Percentiles rank a stretch among this genome's conserved stretches.
These are phyloP conservation scores for Penicillium coffeae DNA, from an alignment of 495 filamentous ascomycete genomes.

Conservation along the genomic window DNA sequence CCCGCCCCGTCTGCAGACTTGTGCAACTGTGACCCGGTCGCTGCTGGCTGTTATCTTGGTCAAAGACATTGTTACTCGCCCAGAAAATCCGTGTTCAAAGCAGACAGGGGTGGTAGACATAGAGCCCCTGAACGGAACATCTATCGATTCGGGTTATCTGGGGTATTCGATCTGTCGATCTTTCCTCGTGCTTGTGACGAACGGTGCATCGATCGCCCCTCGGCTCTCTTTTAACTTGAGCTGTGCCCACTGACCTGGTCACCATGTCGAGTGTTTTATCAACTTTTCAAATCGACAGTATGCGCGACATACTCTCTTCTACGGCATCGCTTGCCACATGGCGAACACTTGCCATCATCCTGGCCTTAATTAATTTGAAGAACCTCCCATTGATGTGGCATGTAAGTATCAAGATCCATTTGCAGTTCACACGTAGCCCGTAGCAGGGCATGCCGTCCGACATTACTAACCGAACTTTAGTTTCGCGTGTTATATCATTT, in stretches of 20 bases:
- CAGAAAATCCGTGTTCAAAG: too few species aligned
- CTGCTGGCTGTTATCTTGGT: too few species aligned
- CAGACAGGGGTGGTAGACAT: too few species aligned
- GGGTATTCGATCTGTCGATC: too few species aligned
- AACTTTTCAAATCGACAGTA: slow-evolving; percentile 15
- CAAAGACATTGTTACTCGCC: too few species aligned
- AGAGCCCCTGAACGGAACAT: too few species aligned
- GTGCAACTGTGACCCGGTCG: too few species aligned
- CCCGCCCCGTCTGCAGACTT: too few species aligned
- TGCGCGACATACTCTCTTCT: slow-evolving; percentile 21
- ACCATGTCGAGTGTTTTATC: background rate
- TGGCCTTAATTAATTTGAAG: slow-evolving; percentile 59
- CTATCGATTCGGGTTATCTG: too few species aligned
- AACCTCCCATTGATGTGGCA: slow-evolving; percentile 61
- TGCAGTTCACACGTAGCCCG: background rate
- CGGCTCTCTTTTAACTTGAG: too few species aligned
- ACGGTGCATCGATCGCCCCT: too few species aligned
- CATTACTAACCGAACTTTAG: slow-evolving; percentile 25
- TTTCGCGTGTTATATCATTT: slow-evolving; percentile 50
- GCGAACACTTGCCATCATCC: slow-evolving; percentile 49
- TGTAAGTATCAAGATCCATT: slow-evolving; percentile 38
- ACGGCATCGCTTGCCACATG: slow-evolving; percentile 40
- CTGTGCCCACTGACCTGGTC: background rate
- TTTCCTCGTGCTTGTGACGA: too few species aligned
- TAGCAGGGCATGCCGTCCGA: background rate